phyloP scores from a whole-genome alignment of 2,329 filamentous ascomycete genomes.

The Podosphaera xanthii region DNA sequence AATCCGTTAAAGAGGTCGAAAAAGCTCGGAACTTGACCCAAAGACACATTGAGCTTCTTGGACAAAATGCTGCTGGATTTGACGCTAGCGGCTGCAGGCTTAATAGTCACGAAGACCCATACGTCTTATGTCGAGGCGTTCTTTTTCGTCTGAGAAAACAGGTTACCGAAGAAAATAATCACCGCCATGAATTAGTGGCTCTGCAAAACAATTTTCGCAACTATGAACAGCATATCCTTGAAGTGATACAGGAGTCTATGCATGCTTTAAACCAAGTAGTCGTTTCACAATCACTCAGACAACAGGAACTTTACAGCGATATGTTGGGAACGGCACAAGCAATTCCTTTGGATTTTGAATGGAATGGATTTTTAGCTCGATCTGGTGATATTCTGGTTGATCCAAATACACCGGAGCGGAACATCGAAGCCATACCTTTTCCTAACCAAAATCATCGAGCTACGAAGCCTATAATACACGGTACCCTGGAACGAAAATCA shows the following conservation, averaged over 20 bases:
- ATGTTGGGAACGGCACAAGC: slow-evolving; percentile 57
- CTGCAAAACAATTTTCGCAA: slow-evolving; percentile 78
- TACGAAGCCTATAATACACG: slow-evolving; percentile 68
- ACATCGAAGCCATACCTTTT: slow-evolving; percentile 53
- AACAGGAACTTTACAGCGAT: slow-evolving; percentile 59
- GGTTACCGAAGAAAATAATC: slow-evolving; percentile 86
- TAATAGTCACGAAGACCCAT: slow-evolving; percentile 59
- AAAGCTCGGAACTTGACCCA: slow-evolving; percentile 71
- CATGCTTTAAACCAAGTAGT: slow-evolving; percentile 65
- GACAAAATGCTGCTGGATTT: slow-evolving; percentile 59
- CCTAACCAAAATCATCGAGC: slow-evolving; percentile 69
- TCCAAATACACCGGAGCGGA: slow-evolving; percentile 49
- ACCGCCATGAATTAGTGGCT: slow-evolving; percentile 69
- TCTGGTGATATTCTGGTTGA: slow-evolving; percentile 54
- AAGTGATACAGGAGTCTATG: slow-evolving; percentile 62
- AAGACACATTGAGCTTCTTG: slow-evolving; percentile 88
- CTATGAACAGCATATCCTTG: slow-evolving; percentile 71
- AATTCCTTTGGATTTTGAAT: slow-evolving; percentile 72
- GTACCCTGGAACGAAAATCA: slow-evolving; percentile 72
- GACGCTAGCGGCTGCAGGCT: slow-evolving; percentile 54
- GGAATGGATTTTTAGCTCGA: slow-evolving; percentile 60
- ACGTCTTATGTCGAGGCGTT: slow-evolving; percentile 63
- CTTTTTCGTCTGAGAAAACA: slow-evolving; percentile 73
- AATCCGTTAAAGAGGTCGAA: slow-evolving; percentile 74
- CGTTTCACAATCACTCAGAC: slow-evolving; percentile 60